Base-by-base conservation (phyloP, 495 filamentous ascomycete species). In the Peziza echinospora region DNA sequence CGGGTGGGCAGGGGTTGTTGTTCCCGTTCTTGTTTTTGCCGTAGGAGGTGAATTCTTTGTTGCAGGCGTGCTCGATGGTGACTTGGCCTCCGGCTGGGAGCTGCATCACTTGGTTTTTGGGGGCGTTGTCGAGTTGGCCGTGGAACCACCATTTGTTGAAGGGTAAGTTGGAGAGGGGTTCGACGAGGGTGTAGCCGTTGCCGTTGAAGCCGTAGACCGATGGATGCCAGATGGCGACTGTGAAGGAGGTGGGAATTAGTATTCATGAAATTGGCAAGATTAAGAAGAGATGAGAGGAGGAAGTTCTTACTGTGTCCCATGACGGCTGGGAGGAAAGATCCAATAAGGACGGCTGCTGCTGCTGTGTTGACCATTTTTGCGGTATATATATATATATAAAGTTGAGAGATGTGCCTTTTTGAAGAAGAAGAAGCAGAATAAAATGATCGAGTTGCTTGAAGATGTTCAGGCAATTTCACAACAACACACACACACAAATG, bases 61-160 rank as follows among this genome's bases (percentile, higher is more conserved):
- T 73, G 39, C 71, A 66, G 7, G 71, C 69, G 8, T 72, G 55
- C 55, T 75, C 69, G 24, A 71, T 64, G 1, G 63, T 71, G 50
- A 73, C 69, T 0, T 55, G 50, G 6, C 68, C 66, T 5, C 69
- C 69, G n/a, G 69, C 71, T 5, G 70, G 71, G 13, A 75, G 57
- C 11, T 60, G 60, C 24, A 75, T 60, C 23, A 64, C 66, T 9
- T 65, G 62, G 3, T 37, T 65, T 19, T 58, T 55, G 1, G 58
- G 52, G 0, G 55, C 55, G 22, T 45, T 41, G 30, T 44, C 16
- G 11, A 40, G 7, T 13, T 23, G 51, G 54, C 54, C 54, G 25
- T 56, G 54, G 28, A 56, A 56, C 54, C 54, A 56, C 54, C 53
- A 56, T 25, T 49, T 1, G 13, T 30, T 34, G 43, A 56, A 55